These are phyloP conservation scores for Intubia oerlemansii DNA, from an alignment of 2,329 filamentous ascomycete genomes.

Conservation along the genomic window DNA sequence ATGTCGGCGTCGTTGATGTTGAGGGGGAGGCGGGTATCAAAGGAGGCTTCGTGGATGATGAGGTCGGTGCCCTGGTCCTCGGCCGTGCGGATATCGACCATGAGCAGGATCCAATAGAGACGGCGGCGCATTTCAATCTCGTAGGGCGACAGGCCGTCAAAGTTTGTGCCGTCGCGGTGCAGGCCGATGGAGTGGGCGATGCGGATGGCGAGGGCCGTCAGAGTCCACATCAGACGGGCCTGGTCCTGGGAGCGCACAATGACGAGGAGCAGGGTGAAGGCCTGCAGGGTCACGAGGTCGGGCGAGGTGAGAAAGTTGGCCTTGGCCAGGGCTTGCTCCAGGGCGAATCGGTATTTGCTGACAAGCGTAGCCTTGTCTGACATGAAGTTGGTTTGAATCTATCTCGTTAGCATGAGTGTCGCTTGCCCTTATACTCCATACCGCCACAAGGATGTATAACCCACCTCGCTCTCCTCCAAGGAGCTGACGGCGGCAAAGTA, in stretches of 20 bases:
- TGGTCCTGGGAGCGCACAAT: constrained; percentile 29
- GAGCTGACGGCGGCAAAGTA: constrained; percentile 37
- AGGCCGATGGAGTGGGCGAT: constrained; percentile 32
- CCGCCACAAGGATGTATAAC: constrained; percentile 10
- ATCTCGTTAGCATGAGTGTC: neutral
- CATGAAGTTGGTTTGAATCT: constrained; percentile 30
- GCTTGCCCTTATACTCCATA: too few relatives aligned
- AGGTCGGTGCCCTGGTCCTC: constrained; percentile 35
- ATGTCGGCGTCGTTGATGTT: constrained; percentile 36
- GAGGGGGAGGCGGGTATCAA: constrained; percentile 30
- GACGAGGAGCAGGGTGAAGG: constrained; percentile 35
- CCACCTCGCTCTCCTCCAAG: constrained; percentile 34
- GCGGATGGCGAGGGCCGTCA: constrained; percentile 38
- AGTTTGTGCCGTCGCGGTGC: constrained; percentile 33
- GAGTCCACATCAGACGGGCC: constrained; percentile 35
- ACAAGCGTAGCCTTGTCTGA: constrained; percentile 22
- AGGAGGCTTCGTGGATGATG: constrained; percentile 21
- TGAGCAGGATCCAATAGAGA: constrained; percentile 38
- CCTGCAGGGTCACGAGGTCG: constrained; percentile 37
- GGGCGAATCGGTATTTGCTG: constrained; percentile 27
- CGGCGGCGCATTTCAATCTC: constrained; percentile 41
- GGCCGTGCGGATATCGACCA: constrained; percentile 36
- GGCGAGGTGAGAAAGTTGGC: constrained; percentile 38
- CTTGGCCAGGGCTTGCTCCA: constrained; percentile 38
- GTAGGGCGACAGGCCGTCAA: constrained; percentile 31